Evolutionary conservation across 2,329 filamentous ascomycete genomes (phyloP).

Genomic region (Aspergillus costaricaensis): DNA sequence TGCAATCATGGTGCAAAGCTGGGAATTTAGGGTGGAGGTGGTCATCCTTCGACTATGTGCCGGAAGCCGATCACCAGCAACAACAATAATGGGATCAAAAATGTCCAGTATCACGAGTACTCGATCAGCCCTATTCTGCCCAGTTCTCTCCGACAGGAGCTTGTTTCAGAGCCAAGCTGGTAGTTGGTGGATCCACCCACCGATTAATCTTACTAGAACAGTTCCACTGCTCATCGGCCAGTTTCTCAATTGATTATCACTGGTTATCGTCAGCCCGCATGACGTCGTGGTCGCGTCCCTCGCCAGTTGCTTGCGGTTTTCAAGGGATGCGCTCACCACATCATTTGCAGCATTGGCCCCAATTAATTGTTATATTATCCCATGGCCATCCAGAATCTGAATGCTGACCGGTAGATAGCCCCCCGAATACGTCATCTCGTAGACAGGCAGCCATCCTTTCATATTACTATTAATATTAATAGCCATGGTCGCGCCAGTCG

Average conservation of each 20-base stretch:
- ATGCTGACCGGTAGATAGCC: neutral
- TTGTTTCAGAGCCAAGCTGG: neutral
- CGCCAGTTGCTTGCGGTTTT: too few species aligned
- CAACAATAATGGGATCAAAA: neutral
- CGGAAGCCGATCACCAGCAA: neutral
- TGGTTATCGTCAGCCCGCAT: neutral
- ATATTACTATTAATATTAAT: too few species aligned
- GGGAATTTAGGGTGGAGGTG: neutral
- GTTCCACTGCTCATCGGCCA: too few species aligned
- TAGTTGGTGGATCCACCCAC: neutral
- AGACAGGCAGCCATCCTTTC: neutral
- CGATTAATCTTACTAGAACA: too few species aligned
- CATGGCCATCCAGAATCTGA: neutral
- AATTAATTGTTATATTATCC: too few species aligned
- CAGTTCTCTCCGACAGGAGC: neutral
- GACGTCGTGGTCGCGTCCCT: neutral
- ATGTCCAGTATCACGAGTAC: too few species aligned
- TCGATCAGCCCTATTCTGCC: neutral
- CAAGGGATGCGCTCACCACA: too few species aligned
- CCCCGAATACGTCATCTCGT: neutral
- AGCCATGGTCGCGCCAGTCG: neutral
- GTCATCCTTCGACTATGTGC: neutral
- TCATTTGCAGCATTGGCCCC: too few species aligned
- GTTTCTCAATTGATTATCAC: neutral
- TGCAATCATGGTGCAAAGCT: neutral